Conservation (phyloP, 371 early-diverging fungal genomes). For the Syncephalastrum racemosum region DNA sequence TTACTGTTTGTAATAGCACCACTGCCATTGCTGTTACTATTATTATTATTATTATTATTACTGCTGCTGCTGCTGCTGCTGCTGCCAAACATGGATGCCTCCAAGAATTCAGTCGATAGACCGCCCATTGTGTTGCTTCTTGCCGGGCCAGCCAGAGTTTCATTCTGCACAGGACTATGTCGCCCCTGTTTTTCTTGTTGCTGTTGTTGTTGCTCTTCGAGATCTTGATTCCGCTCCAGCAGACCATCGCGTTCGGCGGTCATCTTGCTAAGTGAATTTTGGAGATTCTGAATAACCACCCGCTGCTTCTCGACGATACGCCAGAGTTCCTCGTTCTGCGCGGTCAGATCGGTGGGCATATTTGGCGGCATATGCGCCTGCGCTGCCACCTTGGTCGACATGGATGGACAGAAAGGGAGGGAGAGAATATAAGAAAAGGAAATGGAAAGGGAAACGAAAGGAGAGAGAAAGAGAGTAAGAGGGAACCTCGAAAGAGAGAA, state of each 20-base stretch:
- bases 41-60: neutral
- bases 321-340: conserved; percentile 81
- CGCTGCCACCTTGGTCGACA: conserved; percentile 13
- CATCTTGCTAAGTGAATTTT: conserved; percentile 43
- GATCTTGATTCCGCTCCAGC: conserved; percentile 19
- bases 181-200: neutral
- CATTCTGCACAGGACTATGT: too few relatives aligned
- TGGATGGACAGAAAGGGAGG: neutral
- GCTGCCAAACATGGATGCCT: neutral
- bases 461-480: conserved; percentile 11
- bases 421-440: conserved; percentile 10
- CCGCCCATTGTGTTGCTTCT: too few relatives aligned
- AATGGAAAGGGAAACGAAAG: conserved; percentile 5
- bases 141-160: too few relatives aligned
- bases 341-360: conserved; percentile 9
- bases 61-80: conserved; percentile 4
- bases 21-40: neutral
- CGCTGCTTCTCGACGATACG: conserved; percentile 84
- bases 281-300: conserved; percentile 67
- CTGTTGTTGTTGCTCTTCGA: conserved; percentile 12
- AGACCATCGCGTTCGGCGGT: conserved; percentile 47
- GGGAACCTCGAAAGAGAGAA: conserved; percentile 14
- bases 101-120: too few relatives aligned
- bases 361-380: conserved; percentile 1
- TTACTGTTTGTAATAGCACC: neutral